Evolutionary conservation across 164 flowering plant species (phyloP).

Genomic region (Akebia trifoliata): DNA sequence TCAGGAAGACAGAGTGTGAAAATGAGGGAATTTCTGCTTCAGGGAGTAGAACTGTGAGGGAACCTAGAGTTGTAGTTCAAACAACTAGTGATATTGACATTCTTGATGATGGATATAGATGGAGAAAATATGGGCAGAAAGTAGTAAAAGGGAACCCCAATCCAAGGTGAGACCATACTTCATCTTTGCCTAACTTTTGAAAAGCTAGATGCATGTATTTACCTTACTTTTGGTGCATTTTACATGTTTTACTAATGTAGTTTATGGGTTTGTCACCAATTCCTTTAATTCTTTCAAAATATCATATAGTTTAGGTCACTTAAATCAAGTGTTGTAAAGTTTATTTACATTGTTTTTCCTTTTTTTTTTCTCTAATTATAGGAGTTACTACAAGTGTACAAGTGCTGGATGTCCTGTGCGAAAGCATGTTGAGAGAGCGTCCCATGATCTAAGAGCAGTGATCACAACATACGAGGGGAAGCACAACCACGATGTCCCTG

Average conservation of each 20-base stretch:
- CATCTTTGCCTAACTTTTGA: too few relatives aligned
- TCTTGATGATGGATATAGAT: conserved; percentile 85
- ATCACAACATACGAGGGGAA: conserved; percentile 90
- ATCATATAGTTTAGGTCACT: not conserved
- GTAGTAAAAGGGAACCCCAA: conserved; percentile 92
- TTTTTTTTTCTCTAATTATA: conserved; percentile 17
- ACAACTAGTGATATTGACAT: conserved; percentile 87
- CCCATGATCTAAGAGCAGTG: conserved; percentile 72
- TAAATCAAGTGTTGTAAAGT: too few relatives aligned
- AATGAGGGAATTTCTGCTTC: conserved; percentile 46
- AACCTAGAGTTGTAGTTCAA: conserved; percentile 86
- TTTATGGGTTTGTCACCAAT: too few relatives aligned
- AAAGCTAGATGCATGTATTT: too few relatives aligned
- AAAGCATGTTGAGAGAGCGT: conserved; percentile 85
- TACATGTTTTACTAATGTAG: too few relatives aligned
- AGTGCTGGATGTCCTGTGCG: conserved; percentile 63
- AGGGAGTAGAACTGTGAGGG: conserved; percentile 70
- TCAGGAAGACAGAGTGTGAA: conserved; percentile 76
- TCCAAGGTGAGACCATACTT: conserved; percentile 82
- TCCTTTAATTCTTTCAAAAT: not conserved
- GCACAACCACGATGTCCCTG: conserved; percentile 94
- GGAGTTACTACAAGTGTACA: conserved; percentile 96
- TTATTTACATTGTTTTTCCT: too few relatives aligned
- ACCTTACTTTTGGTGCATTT: not conserved
- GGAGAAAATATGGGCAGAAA: conserved; percentile 97